A percentile compares a stretch with the other conserved stretches of the same genome.
phyloP scores from a whole-genome alignment of 148 eudicot species.

The Rhododendron ovatum region DNA sequence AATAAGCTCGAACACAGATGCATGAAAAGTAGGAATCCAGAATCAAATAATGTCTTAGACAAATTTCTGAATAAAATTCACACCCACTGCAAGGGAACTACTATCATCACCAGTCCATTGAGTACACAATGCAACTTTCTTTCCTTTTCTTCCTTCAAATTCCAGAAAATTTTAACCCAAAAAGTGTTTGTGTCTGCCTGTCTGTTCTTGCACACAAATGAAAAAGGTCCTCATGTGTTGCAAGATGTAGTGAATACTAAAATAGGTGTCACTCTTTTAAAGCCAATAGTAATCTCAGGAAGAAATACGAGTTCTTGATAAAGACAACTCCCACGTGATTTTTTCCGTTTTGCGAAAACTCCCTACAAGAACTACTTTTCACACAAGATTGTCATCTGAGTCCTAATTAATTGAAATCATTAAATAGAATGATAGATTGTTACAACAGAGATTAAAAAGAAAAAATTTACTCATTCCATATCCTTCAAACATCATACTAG shows the following conservation, averaged over 20 bases:
- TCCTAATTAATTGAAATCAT: background rate
- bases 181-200: background rate
- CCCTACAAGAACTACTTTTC: background rate
- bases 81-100: background rate
- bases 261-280: background rate
- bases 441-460: background rate
- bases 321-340: background rate
- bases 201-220: background rate
- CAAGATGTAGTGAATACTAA: background rate
- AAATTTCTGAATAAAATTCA: background rate
- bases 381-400: background rate
- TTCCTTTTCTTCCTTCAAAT: background rate
- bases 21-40: background rate
- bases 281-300: background rate
- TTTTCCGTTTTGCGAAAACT: background rate
- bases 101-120: background rate
- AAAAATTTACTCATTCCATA: background rate
- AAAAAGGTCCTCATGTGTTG: background rate
- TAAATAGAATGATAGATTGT: background rate
- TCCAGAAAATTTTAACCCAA: background rate
- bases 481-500: background rate
- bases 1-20: slow-evolving; percentile 9
- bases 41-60: background rate
- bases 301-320: background rate
- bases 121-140: background rate